Conservation (phyloP, 345 rosid genomes). For the Aethionema arabicum region DNA sequence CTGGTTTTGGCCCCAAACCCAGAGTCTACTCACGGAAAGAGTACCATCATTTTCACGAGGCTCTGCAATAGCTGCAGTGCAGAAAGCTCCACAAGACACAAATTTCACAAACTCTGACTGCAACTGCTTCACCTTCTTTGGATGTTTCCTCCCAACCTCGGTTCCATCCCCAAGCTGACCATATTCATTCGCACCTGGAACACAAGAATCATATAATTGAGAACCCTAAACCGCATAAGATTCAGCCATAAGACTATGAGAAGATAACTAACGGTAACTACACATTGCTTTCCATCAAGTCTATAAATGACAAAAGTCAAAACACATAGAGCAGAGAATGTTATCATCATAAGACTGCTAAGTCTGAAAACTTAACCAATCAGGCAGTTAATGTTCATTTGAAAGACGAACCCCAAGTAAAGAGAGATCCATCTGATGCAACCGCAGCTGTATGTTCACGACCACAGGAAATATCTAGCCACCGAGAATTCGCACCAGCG, state of each 20-base stretch:
- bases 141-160: slow-evolving; percentile 76
- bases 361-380: neutral
- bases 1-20: slow-evolving; percentile 99
- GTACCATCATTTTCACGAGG: slow-evolving; percentile 77
- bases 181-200: slow-evolving; percentile 83
- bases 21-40: slow-evolving; percentile 66
- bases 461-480: slow-evolving; percentile 93
- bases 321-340: neutral
- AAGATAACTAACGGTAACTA: neutral
- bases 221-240: neutral
- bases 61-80: slow-evolving; percentile 84
- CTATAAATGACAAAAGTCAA: slow-evolving; percentile 5
- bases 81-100: slow-evolving; percentile 91
- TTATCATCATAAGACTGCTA: neutral
- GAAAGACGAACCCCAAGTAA: slow-evolving; percentile 79
- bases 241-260: slow-evolving; percentile 14
- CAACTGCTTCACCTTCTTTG: slow-evolving; percentile 74
- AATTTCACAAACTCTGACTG: slow-evolving; percentile 84
- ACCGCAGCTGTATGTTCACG: slow-evolving; percentile 94
- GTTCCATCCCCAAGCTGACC: slow-evolving; percentile 99
- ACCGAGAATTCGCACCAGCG: slow-evolving; percentile 66
- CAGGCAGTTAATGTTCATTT: neutral
- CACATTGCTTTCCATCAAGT: slow-evolving; percentile 19
- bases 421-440: slow-evolving; percentile 95
- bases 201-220: slow-evolving; percentile 1